These are phyloP conservation scores for Coemansia sp. DNA, from an alignment of 192 early-diverging fungal genomes.

Conservation along the genomic window DNA sequence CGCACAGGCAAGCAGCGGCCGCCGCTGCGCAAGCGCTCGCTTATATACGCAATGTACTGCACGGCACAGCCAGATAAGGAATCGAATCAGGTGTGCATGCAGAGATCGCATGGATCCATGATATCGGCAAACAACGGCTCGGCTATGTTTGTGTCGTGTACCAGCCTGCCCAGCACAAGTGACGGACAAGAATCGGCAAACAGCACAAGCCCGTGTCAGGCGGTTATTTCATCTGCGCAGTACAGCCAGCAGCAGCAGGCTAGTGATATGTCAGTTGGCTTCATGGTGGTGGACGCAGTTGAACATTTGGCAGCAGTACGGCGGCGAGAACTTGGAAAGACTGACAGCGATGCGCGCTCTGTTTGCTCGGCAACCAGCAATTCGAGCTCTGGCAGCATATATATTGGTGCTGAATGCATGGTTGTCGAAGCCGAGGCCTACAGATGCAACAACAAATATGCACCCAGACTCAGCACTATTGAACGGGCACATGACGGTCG, in stretches of 20 bases:
- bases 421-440: conserved; percentile 24
- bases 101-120: background rate
- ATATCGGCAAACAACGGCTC: conserved; percentile 16
- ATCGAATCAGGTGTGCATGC: background rate
- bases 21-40: conserved; percentile 47
- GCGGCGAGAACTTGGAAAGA: background rate
- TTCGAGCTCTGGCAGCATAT: conserved; percentile 21
- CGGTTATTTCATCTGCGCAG: background rate
- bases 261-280: conserved; percentile 17
- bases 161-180: conserved; percentile 17
- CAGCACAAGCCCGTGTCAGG: background rate
- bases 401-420: conserved; percentile 17
- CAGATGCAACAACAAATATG: conserved; percentile 28
- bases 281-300: conserved; percentile 18
- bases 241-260: conserved; percentile 1
- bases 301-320: conserved; percentile 8
- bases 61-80: conserved; percentile 23
- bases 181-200: conserved; percentile 1
- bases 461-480: conserved; percentile 45
- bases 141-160: conserved; percentile 32
- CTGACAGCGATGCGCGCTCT: conserved; percentile 12
- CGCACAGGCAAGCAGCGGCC: conserved; percentile 8
- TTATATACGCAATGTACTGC: conserved; percentile 52
- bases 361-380: conserved; percentile 11
- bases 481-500: conserved; percentile 39